Conservation (phyloP, 1,139 yeast genomes). For the Kurtzmaniella quercitrusa region DNA sequence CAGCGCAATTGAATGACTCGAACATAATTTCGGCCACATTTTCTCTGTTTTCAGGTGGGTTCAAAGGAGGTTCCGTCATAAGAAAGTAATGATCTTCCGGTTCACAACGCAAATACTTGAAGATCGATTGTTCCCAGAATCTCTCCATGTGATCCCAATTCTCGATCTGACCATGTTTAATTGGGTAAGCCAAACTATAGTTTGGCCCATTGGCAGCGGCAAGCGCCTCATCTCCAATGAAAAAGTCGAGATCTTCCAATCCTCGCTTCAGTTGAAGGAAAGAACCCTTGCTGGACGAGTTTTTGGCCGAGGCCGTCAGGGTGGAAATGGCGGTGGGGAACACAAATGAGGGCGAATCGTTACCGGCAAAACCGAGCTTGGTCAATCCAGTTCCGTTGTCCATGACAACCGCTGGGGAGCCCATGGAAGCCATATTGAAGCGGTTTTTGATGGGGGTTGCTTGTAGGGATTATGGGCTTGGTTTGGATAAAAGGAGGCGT, state of each 20-base stretch:
- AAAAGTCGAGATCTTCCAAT: conserved; percentile 91
- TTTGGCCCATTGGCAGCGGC: conserved; percentile 87
- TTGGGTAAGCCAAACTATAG: conserved; percentile 86
- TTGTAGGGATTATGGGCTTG: not conserved
- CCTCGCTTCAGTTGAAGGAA: conserved; percentile 72
- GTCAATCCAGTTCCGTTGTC: conserved; percentile 98
- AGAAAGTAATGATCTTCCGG: conserved; percentile 97
- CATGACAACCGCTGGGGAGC: conserved; percentile 94
- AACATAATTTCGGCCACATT: conserved; percentile 98
- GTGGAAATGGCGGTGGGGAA: conserved; percentile 98
- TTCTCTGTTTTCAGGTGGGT: conserved; percentile 98
- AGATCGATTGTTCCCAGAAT: conserved; percentile 96
- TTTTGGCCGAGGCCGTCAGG: conserved; percentile 33
- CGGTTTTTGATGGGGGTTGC: not conserved
- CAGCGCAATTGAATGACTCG: conserved; percentile 98
- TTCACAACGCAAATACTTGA: conserved; percentile 93
- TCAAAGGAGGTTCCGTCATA: conserved; percentile 95
- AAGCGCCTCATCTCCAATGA: conserved; percentile 92
- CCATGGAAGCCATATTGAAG: conserved; percentile 52
- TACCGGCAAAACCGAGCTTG: conserved; percentile 97
- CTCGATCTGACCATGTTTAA: conserved; percentile 96
- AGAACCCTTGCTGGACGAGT: conserved; percentile 37
- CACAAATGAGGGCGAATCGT: conserved; percentile 94
- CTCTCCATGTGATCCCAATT: conserved; percentile 99
- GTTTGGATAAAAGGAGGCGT: not conserved